Conservation (phyloP, 768 basidiomycete species). For the Mycena latifolia region DNA sequence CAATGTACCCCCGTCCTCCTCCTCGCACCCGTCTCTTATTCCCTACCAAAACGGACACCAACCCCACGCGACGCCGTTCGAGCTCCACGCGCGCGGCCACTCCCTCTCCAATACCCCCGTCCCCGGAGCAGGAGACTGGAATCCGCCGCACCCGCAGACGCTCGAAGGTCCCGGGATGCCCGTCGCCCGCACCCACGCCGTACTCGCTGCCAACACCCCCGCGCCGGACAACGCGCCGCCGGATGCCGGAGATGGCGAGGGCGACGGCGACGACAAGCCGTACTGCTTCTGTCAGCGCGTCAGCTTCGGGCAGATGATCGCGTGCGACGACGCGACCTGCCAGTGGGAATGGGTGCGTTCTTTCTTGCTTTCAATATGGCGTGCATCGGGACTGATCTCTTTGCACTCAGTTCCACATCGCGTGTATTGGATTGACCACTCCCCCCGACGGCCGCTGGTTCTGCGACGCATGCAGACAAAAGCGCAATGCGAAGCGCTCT, state of each 20-base stretch:
- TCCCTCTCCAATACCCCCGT: conserved; percentile 48
- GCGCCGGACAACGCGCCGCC: conserved; percentile 24
- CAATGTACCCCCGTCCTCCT: conserved; percentile 63
- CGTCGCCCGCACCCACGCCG: conserved; percentile 58
- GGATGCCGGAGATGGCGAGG: conserved; percentile 60
- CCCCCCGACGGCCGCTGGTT: conserved; percentile 83
- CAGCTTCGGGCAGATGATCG: conserved; percentile 96
- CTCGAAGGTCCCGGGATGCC: conserved; percentile 88
- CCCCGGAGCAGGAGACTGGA: conserved; percentile 57
- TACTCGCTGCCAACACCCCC: background rate
- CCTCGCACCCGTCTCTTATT: conserved; percentile 66
- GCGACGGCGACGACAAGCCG: conserved; percentile 71
- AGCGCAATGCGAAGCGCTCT: conserved; percentile 64
- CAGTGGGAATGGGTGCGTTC: conserved; percentile 90
- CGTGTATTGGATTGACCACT: conserved; percentile 75
- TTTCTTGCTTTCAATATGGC: conserved; percentile 21
- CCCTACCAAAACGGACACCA: conserved; percentile 55
- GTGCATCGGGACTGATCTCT: conserved; percentile 4
- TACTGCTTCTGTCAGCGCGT: conserved; percentile 91
- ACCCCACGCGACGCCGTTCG: conserved; percentile 54
- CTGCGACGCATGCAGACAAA: conserved; percentile 75
- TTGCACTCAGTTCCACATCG: conserved; percentile 77
- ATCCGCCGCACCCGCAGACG: conserved; percentile 62
- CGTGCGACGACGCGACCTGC: conserved; percentile 86
- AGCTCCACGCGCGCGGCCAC: conserved; percentile 50